Base-by-base conservation (phyloP, 2,329 filamentous ascomycete species). In the Alternaria gaisen region DNA sequence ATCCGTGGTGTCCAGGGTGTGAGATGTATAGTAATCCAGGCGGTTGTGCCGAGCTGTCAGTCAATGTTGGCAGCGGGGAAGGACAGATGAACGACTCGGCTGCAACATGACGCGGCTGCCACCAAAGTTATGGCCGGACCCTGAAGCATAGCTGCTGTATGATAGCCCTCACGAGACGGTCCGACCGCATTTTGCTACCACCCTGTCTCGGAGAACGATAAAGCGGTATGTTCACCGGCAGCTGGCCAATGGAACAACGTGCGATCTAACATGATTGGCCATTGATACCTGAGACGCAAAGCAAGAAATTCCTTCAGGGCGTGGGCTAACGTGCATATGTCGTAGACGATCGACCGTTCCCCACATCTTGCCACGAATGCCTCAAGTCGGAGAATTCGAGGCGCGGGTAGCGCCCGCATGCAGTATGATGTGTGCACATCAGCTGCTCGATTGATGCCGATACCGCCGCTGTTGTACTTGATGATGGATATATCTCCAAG, bases 111-210 rank as follows among this genome's bases (percentile, higher is more conserved):
- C 54, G 54, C 57, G 57, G 57, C 43, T 36, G 20, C 20, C 14
- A 36, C 53, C 32, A 60, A 34, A 50, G 48, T 47, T 46, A 56
- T 52, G 47, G 26, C 42, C 20, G 47, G 41, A 52, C 48, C 38
- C 44, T 42, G 44, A 56, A 14, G 40, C 57, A 56, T 34, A 24
- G 44, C 46, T 56, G 40, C 40, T 57, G 41, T 40, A 48, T 48
- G 41, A 53, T 60, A 53, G 12, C 18, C 36, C 41, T 41, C 34
- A 42, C 28, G 58, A 46, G 30, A 56, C 47, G 58, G 58, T 51
- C 58, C 58, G 58, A 60, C 53, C 47, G 41, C 32, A 32, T 46
- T 57, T 57, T 57, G 26, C 53, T 52, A 53, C 53, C 55, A 56
- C 53, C 42, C 36, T 47, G 42, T 56, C 36, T 53, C 53, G 47